Evolutionary conservation across 495 filamentous ascomycete species (phyloP), one percentile per base, ranked within the genome.

Genomic region (Xylona heveae): DNA sequence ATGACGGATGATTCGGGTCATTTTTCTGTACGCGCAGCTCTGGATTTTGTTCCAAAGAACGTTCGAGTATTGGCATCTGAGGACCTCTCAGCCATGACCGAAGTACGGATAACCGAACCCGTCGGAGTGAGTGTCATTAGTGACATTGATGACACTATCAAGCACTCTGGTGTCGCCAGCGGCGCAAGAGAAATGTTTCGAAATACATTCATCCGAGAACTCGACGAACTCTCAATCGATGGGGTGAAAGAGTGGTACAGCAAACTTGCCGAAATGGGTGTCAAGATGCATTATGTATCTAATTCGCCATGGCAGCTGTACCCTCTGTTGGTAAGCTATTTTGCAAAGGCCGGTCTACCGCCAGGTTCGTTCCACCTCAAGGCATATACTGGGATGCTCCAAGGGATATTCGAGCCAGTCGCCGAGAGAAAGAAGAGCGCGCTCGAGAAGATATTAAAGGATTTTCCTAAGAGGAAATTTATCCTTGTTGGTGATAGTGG

Each of bases 111-210:
- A 18, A 78, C 76, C 12, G 75, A 90, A 33, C 64, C 77, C 0
- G 57, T 49, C n/a, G 88, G 88, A 15, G 62, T 99, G 39, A 94
- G 84, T 45, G 35, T 99, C 33, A 94, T 99, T 44, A 94, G 81
- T 46, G 88, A 99, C 43, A 84, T 99, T 37, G 88, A 99, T 45
- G 88, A 99, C 50, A 99, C 88, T 0, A 76, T 99, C 37, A 99
- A 99, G 47, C 80, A 82, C 42, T 94, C 90, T 2, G 88, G 78
- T 9, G 88, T 99, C 40, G 59, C 65, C 4, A 64, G 66, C 38
- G 88, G 90, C 0, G 73, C 85, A 0, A 74, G 78, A 24, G 88
- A 99, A 49, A 91, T 94, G 30, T 95, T 94, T 45, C 68, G 84
- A 15, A 95, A 95, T 48, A 80, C 81, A 0, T 95, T 99, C 43